Evolutionary conservation across 345 rosid genomes (phyloP), one percentile per base, ranked within the genome.

Genomic region (Pugionium dolabratum): DNA sequence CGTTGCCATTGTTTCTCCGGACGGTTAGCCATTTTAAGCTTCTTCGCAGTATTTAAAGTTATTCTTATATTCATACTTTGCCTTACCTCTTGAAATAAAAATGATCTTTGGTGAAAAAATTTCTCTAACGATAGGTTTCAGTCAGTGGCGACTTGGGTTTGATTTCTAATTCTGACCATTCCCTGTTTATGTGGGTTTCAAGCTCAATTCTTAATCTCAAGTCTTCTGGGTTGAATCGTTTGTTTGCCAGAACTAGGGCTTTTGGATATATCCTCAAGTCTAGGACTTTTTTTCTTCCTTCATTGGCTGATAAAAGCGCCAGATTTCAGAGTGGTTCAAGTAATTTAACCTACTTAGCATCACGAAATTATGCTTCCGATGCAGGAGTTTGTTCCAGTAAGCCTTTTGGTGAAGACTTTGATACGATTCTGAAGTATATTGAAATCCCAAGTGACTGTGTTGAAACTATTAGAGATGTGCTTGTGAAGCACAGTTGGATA

Each of bases 181-280:
- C 60, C 11, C 44, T 54, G 64, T 72, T 57, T 72, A 72, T 64
- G 76, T 72, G 61, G 76, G 66, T 52, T 65, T 72, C 71, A 72
- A 72, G 57, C 62, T 70, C 68, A 35, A 25, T 50, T 9, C 32
- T 27, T 51, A 34, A 9, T 47, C 40, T 65, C 28, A 72, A 50
- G 42, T 58, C 66, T 65, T 55, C 59, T 47, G 45, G 64, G 54
- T 70, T 54, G 42, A 61, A 30, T 62, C 52, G 54, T 34, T 55
- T 26, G 52, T 36, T 49, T 65, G 29, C 61, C 0, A 73, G 62
- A 66, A n/a, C 56, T 30, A 52, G 59, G 30, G 42, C 62, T 52
- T 66, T 73, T 59, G 30, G 72, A 8, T 30, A 43, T 66, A 1
- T 73, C 61, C 37, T 34, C 43, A 18, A 18, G 18, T 62, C 28